A percentile compares a stretch with the other conserved stretches of the same genome.
Evolutionary conservation across 129 eudicot species (phyloP).

Genomic region (Apium graveolens): DNA sequence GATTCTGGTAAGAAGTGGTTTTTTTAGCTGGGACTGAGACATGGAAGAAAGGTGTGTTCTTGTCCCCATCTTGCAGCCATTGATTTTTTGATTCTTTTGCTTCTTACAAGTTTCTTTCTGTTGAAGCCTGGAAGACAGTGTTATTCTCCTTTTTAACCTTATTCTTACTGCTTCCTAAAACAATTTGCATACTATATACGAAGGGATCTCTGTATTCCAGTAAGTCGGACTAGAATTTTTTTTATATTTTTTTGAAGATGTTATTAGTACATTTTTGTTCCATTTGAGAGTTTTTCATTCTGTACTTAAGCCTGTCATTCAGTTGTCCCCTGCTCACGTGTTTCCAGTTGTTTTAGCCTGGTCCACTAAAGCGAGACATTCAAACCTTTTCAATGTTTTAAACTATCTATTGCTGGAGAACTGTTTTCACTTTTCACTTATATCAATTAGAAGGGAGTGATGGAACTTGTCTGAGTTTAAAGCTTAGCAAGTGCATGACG

Average conservation of each 20-base stretch:
- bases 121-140: too few relatives aligned
- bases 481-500: too few relatives aligned
- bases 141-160: too few relatives aligned
- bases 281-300: background rate
- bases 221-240: background rate
- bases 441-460: background rate
- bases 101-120: too few relatives aligned
- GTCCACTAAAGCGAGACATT: background rate
- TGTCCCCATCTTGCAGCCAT: background rate
- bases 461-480: too few relatives aligned
- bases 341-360: background rate
- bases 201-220: background rate
- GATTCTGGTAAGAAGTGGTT: too few relatives aligned
- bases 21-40: too few relatives aligned
- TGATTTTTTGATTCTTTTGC: background rate
- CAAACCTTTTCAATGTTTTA: background rate
- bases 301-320: background rate
- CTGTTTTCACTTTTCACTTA: background rate
- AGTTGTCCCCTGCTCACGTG: background rate
- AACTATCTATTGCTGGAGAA: background rate
- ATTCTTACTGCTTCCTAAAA: background rate
- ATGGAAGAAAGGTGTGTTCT: background rate
- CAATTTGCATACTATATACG: too few relatives aligned
- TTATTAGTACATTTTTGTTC: background rate
- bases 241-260: background rate